Conservation (phyloP, 2,329 filamentous ascomycete genomes). For the Pyrenochaeta sp. region DNA sequence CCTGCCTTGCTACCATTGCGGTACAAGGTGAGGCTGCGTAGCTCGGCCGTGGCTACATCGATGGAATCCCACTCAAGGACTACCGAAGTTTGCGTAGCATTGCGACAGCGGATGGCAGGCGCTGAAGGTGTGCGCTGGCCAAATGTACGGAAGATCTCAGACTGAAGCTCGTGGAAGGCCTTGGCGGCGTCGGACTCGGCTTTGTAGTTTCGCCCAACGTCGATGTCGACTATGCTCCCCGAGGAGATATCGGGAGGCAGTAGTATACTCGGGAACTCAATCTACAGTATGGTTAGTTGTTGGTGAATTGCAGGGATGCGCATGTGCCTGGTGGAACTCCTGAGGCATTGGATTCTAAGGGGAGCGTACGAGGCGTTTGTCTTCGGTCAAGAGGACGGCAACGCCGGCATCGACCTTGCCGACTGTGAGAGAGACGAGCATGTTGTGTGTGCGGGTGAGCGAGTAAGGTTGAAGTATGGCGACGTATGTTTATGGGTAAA, state of each 20-base stretch:
- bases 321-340: conserved; percentile 20
- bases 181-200: conserved; percentile 79
- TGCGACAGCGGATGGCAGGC: conserved; percentile 87
- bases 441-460: conserved; percentile 55
- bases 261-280: conserved; percentile 97
- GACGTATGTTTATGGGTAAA: background rate
- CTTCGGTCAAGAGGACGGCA: conserved; percentile 93
- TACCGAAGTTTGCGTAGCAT: conserved; percentile 97
- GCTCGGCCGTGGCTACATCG: conserved; percentile 87
- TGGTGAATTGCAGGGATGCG: conserved; percentile 30
- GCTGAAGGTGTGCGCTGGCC: conserved; percentile 79
- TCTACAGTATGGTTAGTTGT: conserved; percentile 64
- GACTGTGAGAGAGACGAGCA: conserved; percentile 97
- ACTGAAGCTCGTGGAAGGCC: conserved; percentile 85
- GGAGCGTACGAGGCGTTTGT: conserved; percentile 86
- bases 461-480: background rate
- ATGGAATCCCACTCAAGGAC: conserved; percentile 99
- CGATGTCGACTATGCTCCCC: conserved; percentile 97
- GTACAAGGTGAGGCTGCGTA: conserved; percentile 88
- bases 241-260: conserved; percentile 94
- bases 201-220: conserved; percentile 83
- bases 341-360: conserved; percentile 21
- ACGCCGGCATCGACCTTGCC: conserved; percentile 99
- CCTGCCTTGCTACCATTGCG: conserved; percentile 97
- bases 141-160: conserved; percentile 85